Conservation (phyloP, 139 green algal genomes). For the Astrephomene gubernaculifera region DNA sequence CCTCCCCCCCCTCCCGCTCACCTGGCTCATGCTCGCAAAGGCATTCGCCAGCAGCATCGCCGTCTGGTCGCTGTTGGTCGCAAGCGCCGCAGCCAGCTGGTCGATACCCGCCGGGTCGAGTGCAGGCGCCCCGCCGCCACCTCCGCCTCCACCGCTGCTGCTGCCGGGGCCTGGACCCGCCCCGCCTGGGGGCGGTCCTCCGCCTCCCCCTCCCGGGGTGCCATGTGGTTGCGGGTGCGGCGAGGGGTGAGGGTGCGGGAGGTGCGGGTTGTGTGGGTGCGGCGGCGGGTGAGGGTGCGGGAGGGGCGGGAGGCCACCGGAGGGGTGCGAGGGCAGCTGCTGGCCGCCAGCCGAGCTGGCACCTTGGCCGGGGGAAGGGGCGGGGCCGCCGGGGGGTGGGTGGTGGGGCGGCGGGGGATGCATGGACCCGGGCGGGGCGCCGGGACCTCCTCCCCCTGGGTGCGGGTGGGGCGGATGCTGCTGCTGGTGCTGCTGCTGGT, state of each 20-base stretch:
- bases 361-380: not conserved
- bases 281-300: not conserved
- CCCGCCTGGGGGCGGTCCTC: not conserved
- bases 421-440: not conserved
- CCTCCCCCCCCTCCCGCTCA: not conserved
- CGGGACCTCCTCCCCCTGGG: no score
- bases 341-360: no score
- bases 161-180: not conserved
- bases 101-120: slow-evolving; percentile 14
- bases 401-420: not conserved
- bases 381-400: not conserved
- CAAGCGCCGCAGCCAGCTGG: slow-evolving; percentile 40
- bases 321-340: not conserved
- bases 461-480: no score
- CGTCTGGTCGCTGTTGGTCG: slow-evolving; percentile 31
- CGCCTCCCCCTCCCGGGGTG: no score
- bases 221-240: no score
- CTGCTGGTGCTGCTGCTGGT: not conserved
- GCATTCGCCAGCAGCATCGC: slow-evolving; percentile 36
- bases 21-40: slow-evolving; percentile 44
- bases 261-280: not conserved
- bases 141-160: not conserved
- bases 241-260: not conserved
- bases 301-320: not conserved
- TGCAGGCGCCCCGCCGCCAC: not conserved